Evolutionary conservation across 768 basidiomycete species (phyloP).

Genomic region (Lenzites betulinus): DNA sequence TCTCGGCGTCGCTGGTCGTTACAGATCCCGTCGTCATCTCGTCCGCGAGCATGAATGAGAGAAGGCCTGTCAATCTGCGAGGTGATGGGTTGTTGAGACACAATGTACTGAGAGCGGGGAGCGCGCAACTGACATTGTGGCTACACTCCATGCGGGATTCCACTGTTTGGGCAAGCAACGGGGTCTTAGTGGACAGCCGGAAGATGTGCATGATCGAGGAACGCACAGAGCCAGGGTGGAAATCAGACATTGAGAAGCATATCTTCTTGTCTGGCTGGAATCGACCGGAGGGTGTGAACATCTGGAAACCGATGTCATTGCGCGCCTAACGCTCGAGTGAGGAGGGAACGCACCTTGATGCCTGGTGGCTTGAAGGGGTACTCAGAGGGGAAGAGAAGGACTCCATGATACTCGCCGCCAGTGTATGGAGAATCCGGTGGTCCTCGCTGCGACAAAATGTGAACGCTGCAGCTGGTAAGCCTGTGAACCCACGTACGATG

Average conservation of each 20-base stretch:
- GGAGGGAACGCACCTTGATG: constrained; percentile 70
- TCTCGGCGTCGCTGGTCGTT: constrained; percentile 77
- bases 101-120: background rate
- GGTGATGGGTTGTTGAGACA: background rate
- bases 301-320: constrained; percentile 45
- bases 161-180: constrained; percentile 48
- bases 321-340: background rate
- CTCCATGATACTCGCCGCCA: constrained; percentile 93
- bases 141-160: constrained; percentile 96
- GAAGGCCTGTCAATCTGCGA: constrained; percentile 81
- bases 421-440: constrained; percentile 91
- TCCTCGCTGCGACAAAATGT: constrained; percentile 61
- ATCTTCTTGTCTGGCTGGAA: constrained; percentile 95
- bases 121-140: constrained; percentile 73
- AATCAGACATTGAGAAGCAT: constrained; percentile 98
- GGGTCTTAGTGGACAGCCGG: background rate
- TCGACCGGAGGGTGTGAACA: constrained; percentile 89
- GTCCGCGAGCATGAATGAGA: constrained; percentile 94
- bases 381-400: constrained; percentile 89
- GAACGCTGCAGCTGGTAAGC: constrained; percentile 10
- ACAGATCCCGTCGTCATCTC: constrained; percentile 97
- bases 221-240: constrained; percentile 85
- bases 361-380: constrained; percentile 98
- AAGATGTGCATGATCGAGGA: background rate
- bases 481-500: constrained; percentile 56